A percentile compares a stretch with the other conserved stretches of the same genome.
phyloP scores from a whole-genome alignment of 108 stramenopile genomes.

The Pseudonitzschia multistriata region DNA sequence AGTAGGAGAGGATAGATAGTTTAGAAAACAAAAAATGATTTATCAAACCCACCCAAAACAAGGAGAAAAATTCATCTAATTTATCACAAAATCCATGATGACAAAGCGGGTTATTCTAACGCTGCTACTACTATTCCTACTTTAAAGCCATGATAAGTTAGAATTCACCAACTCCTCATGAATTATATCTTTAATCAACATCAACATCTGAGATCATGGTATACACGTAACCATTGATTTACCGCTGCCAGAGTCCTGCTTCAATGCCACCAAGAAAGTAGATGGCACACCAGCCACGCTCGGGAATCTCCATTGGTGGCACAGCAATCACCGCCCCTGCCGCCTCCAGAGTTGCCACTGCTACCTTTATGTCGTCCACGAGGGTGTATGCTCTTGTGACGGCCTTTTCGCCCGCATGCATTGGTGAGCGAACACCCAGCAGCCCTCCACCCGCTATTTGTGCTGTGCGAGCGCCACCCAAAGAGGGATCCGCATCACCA shows the following conservation, averaged over 20 bases:
- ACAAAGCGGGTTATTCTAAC: no score
- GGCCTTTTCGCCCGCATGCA: slow-evolving; percentile 5
- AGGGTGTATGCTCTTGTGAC: slow-evolving; percentile 10
- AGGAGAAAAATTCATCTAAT: no score
- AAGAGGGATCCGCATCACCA: neutral
- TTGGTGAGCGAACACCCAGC: slow-evolving; percentile 4
- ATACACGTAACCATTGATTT: no score
- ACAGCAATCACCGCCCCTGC: slow-evolving; percentile 3
- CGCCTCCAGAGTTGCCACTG: neutral
- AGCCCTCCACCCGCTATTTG: neutral
- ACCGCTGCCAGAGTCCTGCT: slow-evolving; percentile 6
- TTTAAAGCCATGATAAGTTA: no score
- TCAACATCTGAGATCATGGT: no score
- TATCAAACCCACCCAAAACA: no score
- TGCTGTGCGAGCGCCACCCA: slow-evolving; percentile 10
- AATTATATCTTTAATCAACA: no score
- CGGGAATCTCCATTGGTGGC: slow-evolving; percentile 6
- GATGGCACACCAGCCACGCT: neutral
- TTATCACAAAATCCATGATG: no score
- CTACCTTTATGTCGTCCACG: neutral
- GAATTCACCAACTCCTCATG: no score
- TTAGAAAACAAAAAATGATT: no score
- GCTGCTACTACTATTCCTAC: no score
- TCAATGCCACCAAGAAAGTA: slow-evolving; percentile 12
- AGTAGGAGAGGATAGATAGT: no score